Evolutionary conservation across 2,329 filamentous ascomycete species (phyloP).

Genomic region (Fusarium siculi): DNA sequence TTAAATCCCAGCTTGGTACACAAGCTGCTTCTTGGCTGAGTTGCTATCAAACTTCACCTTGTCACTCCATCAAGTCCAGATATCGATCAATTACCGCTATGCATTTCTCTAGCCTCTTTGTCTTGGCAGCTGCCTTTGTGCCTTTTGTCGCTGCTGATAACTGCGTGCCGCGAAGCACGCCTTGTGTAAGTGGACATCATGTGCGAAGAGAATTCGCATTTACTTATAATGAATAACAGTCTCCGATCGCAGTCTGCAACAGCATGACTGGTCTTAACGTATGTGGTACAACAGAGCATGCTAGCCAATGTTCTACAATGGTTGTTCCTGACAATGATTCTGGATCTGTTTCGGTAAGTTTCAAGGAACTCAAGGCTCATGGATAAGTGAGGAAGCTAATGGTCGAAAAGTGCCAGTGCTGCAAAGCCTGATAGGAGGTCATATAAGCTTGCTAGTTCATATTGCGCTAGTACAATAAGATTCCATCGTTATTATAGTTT

Average conservation of each 20-base stretch:
- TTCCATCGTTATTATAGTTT: too few species aligned
- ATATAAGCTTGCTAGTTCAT: fast-evolving
- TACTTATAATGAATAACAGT: fast-evolving
- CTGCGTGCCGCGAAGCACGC: background rate
- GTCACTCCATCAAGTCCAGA: background rate
- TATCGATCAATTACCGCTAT: background rate
- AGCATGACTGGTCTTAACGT: background rate
- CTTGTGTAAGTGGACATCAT: background rate
- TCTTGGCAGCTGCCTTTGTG: background rate
- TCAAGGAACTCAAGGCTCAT: fast-evolving
- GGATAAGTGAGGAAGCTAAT: background rate
- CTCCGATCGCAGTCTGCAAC: fast-evolving
- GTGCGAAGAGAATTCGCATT: fast-evolving
- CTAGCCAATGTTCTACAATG: background rate
- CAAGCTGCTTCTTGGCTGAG: too few species aligned
- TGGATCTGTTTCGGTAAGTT: background rate
- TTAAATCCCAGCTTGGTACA: background rate
- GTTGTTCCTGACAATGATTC: background rate
- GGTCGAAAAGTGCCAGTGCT: background rate
- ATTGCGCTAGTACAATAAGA: background rate
- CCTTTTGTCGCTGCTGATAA: background rate
- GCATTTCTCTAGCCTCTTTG: background rate
- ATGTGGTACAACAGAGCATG: background rate
- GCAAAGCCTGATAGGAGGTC: fast-evolving
- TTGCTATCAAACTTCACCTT: background rate